A percentile compares a stretch with the other conserved stretches of the same genome.
phyloP scores from a whole-genome alignment of 2,329 filamentous ascomycete species.

The Penicillium olsonii region DNA sequence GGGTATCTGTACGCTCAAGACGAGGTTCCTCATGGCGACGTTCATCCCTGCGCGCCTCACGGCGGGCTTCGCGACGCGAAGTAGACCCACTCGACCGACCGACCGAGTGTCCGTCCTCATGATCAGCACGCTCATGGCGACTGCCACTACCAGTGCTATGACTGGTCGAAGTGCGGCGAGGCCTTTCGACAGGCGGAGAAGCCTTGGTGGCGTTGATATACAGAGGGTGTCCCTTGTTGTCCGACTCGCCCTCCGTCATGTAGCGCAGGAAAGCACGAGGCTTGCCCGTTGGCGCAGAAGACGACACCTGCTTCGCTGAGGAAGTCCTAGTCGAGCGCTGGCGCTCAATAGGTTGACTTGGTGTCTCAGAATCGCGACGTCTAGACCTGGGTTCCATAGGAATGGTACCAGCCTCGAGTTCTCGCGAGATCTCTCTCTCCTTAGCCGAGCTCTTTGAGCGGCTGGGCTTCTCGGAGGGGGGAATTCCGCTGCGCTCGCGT shows the following conservation, averaged over 20 bases:
- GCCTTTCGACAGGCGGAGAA: slow-evolving; percentile 32
- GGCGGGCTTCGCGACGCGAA: slow-evolving; percentile 29
- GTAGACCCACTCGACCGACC: slow-evolving; percentile 27
- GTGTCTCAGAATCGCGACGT: slow-evolving; percentile 16
- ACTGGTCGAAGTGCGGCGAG: slow-evolving; percentile 33
- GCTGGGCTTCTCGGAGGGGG: slow-evolving; percentile 14
- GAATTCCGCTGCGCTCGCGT: slow-evolving; percentile 23
- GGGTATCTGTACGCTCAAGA: slow-evolving; percentile 17
- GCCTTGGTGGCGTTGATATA: slow-evolving; percentile 39
- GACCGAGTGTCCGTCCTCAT: slow-evolving; percentile 27
- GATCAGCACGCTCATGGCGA: slow-evolving; percentile 20
- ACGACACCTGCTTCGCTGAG: slow-evolving; percentile 29
- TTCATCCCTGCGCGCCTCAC: slow-evolving; percentile 30
- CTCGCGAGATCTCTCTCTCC: slow-evolving; percentile 12
- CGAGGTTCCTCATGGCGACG: slow-evolving; percentile 29
- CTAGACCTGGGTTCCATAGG: slow-evolving; percentile 16
- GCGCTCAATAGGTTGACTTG: slow-evolving; percentile 25
- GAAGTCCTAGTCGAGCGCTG: slow-evolving; percentile 22
- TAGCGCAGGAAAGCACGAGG: slow-evolving; percentile 37
- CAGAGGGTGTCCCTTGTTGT: slow-evolving; percentile 42
- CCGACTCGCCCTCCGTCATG: slow-evolving; percentile 43
- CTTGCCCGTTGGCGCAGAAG: slow-evolving; percentile 20
- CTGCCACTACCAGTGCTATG: slow-evolving; percentile 31
- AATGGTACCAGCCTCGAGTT: slow-evolving; percentile 4
- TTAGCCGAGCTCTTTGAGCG: slow-evolving; percentile 20